Base-by-base conservation (phyloP, 2,329 filamentous ascomycete species). In the Fusarium burgessii region DNA sequence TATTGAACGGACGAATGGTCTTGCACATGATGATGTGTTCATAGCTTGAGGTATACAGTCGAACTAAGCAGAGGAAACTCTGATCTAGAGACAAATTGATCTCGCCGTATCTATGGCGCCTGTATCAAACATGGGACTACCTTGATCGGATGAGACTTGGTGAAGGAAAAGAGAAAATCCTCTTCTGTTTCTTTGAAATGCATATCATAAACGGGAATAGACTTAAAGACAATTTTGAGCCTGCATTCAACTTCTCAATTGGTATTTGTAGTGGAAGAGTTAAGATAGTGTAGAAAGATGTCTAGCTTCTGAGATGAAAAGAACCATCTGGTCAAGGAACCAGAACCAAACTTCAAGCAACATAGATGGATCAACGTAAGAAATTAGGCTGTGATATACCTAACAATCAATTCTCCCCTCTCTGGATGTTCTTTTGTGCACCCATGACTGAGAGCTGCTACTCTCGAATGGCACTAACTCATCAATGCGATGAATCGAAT, bases 1-100 rank as follows among this genome's bases (percentile, higher is more conserved):
- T 72, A 67, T 69, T 65, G 52, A 62, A 62, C 58, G 58, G 70
- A 56, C 36, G 23, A 27, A 40, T 40, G 47, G 47, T 51, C 33
- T 51, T 35, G 38, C 33, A 40, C 15, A 32, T 38, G 47, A 51
- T 51, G 47, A 38, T 40, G 33, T 32, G 33, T n/a, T 27, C 33
- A 51, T 51, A 51, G 23, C 47, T 51, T 51, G 47, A 51, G 32
- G 23, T 51, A 27, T 51, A 51, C 47, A 40, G 33, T 40, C 33
- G 17, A 51, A 51, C 25, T 33, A 51, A 25, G 25, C 47, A 27
- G 47, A 27, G 47, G 47, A 17, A 51, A 17, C 47, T 51, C 47
- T 27, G 33, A 51, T 51, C 33, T 51, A 51, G 47, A 51, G 33
- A 51, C 47, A 51, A 20, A 51, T 51, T 25, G 47, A 51, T 51